These are phyloP conservation scores for Mycena maculata DNA, from an alignment of 768 basidiomycete genomes.

Conservation along the genomic window DNA sequence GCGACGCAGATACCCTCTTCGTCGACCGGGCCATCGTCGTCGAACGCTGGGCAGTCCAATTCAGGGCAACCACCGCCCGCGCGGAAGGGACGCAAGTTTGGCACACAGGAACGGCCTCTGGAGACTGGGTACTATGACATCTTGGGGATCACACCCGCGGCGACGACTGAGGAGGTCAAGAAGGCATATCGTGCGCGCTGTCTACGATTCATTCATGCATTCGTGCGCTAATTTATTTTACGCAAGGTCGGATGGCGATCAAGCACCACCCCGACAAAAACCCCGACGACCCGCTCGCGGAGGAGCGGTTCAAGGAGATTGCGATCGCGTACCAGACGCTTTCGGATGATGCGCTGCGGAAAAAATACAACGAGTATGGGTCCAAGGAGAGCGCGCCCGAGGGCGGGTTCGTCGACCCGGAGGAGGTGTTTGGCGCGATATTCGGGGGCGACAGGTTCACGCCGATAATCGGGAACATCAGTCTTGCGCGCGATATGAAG, in stretches of 20 bases:
- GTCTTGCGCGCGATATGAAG: conserved; percentile 93
- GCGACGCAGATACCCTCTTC: conserved; percentile 63
- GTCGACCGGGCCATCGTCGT: conserved; percentile 32
- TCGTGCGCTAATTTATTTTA: conserved; percentile 2
- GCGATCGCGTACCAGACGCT: conserved; percentile 91
- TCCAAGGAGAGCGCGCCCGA: conserved; percentile 85
- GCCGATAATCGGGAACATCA: conserved; percentile 90
- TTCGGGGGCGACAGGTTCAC: conserved; percentile 91
- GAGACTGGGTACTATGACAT: conserved; percentile 94
- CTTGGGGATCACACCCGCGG: conserved; percentile 78
- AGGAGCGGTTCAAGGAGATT: conserved; percentile 91
- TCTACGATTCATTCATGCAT: conserved; percentile 4
- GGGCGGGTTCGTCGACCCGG: conserved; percentile 90
- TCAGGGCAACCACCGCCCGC: conserved; percentile 38
- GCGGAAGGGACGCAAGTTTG: conserved; percentile 80
- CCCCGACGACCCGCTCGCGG: conserved; percentile 81
- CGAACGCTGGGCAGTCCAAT: conserved; percentile 33
- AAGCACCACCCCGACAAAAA: conserved; percentile 96
- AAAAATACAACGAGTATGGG: conserved; percentile 94
- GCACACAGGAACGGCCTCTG: conserved; percentile 87
- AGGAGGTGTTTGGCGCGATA: conserved; percentile 83
- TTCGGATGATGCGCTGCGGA: conserved; percentile 78
- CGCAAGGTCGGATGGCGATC: conserved; percentile 81
- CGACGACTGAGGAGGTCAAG: conserved; percentile 88
- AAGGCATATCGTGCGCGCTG: conserved; percentile 82